These are phyloP conservation scores for Chenopodium berlandieri DNA, from an alignment of 148 eudicot species.

Conservation along the genomic window DNA sequence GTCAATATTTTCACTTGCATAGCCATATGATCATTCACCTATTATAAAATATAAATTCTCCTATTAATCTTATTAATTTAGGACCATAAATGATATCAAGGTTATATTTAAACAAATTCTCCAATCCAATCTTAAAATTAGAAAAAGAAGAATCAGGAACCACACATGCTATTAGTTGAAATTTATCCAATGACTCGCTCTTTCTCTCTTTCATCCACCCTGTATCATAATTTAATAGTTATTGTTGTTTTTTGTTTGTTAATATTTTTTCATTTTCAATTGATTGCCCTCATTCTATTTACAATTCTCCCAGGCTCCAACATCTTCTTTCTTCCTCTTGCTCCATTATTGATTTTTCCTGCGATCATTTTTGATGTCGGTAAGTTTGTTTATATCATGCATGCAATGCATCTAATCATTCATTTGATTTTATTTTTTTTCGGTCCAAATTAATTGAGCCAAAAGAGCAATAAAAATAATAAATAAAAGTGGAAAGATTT, in stretches of 20 bases:
- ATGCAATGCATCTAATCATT: neutral
- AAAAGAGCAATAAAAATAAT: too few species aligned
- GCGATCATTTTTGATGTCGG: slow-evolving; percentile 26
- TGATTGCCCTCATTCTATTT: neutral
- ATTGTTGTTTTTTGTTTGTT: neutral
- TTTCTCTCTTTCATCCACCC: neutral
- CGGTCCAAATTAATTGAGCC: too few species aligned
- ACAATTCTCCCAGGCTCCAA: neutral
- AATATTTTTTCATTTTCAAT: neutral
- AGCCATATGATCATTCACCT: too few species aligned
- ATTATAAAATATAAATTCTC: too few species aligned
- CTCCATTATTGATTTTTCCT: slow-evolving; percentile 11
- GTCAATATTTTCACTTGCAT: too few species aligned
- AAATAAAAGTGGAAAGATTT: too few species aligned
- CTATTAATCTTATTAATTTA: neutral
- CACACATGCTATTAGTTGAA: neutral
- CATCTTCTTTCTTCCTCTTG: slow-evolving; percentile 15
- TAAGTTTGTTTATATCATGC: slow-evolving; percentile 2
- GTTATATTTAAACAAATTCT: slow-evolving; percentile 9
- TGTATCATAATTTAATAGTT: neutral
- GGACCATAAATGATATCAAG: neutral
- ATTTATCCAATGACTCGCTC: slow-evolving; percentile 12
- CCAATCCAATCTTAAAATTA: neutral
- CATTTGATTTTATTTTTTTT: too few species aligned
- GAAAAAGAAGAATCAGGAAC: neutral